These are phyloP conservation scores for Polymyxa betae DNA, from an alignment of 208 protist species.

Conservation along the genomic window DNA sequence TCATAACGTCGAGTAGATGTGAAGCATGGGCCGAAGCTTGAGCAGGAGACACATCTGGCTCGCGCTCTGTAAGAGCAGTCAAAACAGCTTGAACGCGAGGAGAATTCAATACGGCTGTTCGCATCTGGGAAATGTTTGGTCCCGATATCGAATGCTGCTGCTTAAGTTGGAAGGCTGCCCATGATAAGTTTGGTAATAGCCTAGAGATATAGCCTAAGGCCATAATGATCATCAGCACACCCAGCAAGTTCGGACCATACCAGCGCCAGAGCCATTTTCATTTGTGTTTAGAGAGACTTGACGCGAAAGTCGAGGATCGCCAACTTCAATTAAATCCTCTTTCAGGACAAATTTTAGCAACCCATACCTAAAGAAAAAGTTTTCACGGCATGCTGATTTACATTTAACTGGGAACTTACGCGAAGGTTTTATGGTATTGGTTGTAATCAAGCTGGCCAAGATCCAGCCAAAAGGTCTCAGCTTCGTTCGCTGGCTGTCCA, in stretches of 20 bases:
- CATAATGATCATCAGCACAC: not conserved
- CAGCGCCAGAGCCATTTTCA: not conserved
- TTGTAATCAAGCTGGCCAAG: not conserved
- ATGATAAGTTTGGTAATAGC: not conserved
- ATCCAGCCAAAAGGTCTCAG: not conserved
- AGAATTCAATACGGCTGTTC: not conserved
- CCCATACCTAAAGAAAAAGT: not conserved
- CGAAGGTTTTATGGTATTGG: not conserved
- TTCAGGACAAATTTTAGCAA: slow-evolving; percentile 45
- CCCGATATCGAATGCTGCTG: not conserved
- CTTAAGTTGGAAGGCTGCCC: not conserved
- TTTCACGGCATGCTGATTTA: not conserved
- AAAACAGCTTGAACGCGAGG: not conserved
- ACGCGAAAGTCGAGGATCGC: not conserved
- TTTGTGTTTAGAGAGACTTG: not conserved
- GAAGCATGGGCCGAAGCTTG: not conserved
- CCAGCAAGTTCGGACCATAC: not conserved
- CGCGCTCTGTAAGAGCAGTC: not conserved
- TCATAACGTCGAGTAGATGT: not conserved
- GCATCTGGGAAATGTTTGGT: not conserved
- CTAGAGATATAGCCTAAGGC: not conserved
- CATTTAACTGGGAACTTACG: not conserved
- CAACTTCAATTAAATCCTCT: slow-evolving; percentile 28
- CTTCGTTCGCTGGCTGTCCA: not conserved
- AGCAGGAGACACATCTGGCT: not conserved